Evolutionary conservation across 371 early-diverging fungal genomes (phyloP).

Genomic region (Lichtheimia hyalospora): DNA sequence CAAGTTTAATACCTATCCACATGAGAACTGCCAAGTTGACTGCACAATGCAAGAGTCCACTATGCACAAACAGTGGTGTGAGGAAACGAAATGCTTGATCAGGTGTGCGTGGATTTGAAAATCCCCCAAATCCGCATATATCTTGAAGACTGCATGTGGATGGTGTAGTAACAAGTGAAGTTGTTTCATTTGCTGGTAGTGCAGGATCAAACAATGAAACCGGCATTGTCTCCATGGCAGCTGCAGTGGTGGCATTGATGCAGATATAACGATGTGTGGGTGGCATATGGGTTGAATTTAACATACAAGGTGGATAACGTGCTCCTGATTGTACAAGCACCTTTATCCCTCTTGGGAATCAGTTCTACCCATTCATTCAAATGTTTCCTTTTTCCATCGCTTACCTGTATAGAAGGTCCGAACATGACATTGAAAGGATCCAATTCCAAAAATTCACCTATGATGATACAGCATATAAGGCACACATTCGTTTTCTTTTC

Average conservation of each 20-base stretch:
- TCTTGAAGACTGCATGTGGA: slow-evolving; percentile 39
- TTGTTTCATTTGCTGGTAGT: too few relatives aligned
- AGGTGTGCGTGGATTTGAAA: slow-evolving; percentile 26
- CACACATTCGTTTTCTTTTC: neutral
- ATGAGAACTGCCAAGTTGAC: slow-evolving; percentile 66
- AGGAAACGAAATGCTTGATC: slow-evolving; percentile 79
- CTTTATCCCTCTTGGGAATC: slow-evolving; percentile 9
- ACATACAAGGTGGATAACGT: slow-evolving; percentile 55
- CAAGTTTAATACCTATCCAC: slow-evolving; percentile 60
- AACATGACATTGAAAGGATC: slow-evolving; percentile 26
- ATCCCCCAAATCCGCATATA: slow-evolving; percentile 48
- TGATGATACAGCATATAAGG: too few relatives aligned
- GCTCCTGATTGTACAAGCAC: slow-evolving; percentile 48
- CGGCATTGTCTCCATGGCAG: neutral
- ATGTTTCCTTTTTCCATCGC: neutral
- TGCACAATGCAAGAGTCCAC: slow-evolving; percentile 68
- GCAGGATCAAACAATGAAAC: slow-evolving; percentile 15
- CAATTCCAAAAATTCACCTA: slow-evolving; percentile 25
- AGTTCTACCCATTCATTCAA: neutral
- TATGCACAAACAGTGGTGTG: slow-evolving; percentile 75
- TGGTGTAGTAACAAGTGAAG: neutral
- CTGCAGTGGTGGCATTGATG: slow-evolving; percentile 13
- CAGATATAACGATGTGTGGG: slow-evolving; percentile 29
- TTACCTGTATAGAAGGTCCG: slow-evolving; percentile 26
- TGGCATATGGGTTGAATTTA: slow-evolving; percentile 30